These are phyloP conservation scores for Parathielavia appendiculata DNA, from an alignment of 495 filamentous ascomycete genomes.

Conservation along the genomic window DNA sequence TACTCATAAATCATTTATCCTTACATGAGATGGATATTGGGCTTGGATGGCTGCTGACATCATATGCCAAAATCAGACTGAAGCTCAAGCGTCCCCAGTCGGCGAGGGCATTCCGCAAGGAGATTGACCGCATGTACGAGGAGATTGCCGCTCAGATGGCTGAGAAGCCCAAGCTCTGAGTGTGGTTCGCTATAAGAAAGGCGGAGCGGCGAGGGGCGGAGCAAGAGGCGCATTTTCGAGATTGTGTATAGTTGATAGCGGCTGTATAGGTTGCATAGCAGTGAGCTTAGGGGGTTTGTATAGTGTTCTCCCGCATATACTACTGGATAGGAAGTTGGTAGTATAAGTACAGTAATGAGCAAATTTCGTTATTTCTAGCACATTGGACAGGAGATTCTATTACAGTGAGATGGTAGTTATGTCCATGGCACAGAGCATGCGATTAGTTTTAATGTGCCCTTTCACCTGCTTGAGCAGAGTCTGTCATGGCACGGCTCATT, in stretches of 20 bases:
- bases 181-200: no score
- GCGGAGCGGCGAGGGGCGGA: no score
- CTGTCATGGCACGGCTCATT: no score
- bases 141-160: slow-evolving; percentile 46
- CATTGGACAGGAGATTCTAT: no score
- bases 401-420: no score
- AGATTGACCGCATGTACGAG: slow-evolving; percentile 77
- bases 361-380: background rate
- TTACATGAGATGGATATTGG: background rate
- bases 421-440: no score
- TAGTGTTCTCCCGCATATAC: background rate
- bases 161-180: slow-evolving; percentile 42
- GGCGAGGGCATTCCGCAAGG: slow-evolving; percentile 66
- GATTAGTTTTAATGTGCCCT: no score
- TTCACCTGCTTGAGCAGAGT: no score
- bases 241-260: background rate
- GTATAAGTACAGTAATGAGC: background rate
- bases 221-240: no score
- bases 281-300: background rate
- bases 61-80: slow-evolving; percentile 49
- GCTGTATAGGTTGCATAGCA: no score
- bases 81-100: slow-evolving; percentile 92
- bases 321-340: background rate
- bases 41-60: background rate
- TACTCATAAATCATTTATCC: no score